These are phyloP conservation scores for Colletotrichum cereale DNA, from an alignment of 2,329 filamentous ascomycete species.

Conservation along the genomic window DNA sequence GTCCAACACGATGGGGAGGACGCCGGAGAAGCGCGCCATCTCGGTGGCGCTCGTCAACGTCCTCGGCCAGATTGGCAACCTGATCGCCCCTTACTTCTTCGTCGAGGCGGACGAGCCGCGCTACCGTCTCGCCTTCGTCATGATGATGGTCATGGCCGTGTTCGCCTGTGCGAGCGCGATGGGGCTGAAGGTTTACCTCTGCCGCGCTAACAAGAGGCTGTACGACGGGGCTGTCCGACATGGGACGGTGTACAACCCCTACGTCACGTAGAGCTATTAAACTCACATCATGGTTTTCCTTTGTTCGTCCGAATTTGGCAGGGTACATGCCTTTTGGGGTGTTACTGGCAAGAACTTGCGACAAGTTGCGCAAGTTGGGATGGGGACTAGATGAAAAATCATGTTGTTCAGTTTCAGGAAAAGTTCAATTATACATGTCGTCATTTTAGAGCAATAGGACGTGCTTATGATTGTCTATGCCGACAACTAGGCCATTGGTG, in stretches of 20 bases:
- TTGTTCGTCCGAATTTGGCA: not conserved
- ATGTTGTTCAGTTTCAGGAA: no score
- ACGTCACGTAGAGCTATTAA: constrained; percentile 27
- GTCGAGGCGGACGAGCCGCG: constrained; percentile 43
- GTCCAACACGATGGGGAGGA: constrained; percentile 43
- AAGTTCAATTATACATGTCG: no score
- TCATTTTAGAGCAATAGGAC: no score
- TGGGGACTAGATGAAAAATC: not conserved
- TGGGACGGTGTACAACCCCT: constrained; percentile 41
- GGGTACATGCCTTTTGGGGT: no score
- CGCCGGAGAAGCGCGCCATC: constrained; percentile 45
- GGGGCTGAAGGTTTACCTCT: constrained; percentile 40
- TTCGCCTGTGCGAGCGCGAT: constrained; percentile 30
- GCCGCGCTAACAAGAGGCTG: constrained; percentile 41
- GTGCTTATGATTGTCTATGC: not conserved
- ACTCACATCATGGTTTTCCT: not conserved
- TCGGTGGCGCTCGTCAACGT: constrained; percentile 42
- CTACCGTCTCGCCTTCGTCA: constrained; percentile 43
- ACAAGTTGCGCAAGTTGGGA: no score
- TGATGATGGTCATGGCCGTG: constrained; percentile 42
- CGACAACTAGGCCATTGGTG: not conserved
- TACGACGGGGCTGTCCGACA: constrained; percentile 34
- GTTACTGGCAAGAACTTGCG: not conserved
- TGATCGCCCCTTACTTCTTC: constrained; percentile 48
- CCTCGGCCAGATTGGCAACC: constrained; percentile 42